These are phyloP conservation scores for Hypoxylon sp. DNA, from an alignment of 2,329 filamentous ascomycete genomes.

Conservation along the genomic window DNA sequence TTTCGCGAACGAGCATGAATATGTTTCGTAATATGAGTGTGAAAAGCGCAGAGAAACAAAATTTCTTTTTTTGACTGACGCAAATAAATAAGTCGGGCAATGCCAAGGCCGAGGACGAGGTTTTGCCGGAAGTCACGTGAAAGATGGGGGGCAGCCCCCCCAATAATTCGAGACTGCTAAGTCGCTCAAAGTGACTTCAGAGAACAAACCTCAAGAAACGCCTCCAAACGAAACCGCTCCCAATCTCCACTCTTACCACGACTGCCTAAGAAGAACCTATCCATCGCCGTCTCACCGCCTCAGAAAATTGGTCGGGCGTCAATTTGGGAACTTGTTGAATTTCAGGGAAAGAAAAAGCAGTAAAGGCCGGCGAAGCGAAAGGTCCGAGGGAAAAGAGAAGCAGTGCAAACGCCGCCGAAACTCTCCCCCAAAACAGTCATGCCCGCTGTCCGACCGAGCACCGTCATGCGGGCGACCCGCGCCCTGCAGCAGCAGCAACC, in stretches of 20 bases:
- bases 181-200: conserved; percentile 29
- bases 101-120: conserved; percentile 16
- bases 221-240: no score
- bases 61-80: conserved; percentile 2
- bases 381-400: not conserved
- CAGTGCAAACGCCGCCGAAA: not conserved
- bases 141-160: not conserved
- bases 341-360: not conserved
- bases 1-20: conserved; percentile 3
- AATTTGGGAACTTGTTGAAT: not conserved
- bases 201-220: conserved; percentile 8
- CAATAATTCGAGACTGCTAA: conserved; percentile 13
- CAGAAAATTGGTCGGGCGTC: no score
- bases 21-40: no score
- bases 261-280: conserved; percentile 13
- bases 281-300: not conserved
- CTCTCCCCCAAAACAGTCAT: conserved; percentile 29
- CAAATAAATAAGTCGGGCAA: conserved; percentile 21
- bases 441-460: conserved; percentile 43
- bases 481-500: conserved; percentile 36
- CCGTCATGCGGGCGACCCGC: conserved; percentile 44
- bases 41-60: conserved; percentile 6
- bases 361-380: not conserved
- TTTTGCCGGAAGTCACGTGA: conserved; percentile 27
- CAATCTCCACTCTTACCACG: conserved; percentile 33